A percentile compares a stretch with the other conserved stretches of the same genome.
phyloP scores from a whole-genome alignment of 768 basidiomycete genomes.

The Atractiella rhizophila region DNA sequence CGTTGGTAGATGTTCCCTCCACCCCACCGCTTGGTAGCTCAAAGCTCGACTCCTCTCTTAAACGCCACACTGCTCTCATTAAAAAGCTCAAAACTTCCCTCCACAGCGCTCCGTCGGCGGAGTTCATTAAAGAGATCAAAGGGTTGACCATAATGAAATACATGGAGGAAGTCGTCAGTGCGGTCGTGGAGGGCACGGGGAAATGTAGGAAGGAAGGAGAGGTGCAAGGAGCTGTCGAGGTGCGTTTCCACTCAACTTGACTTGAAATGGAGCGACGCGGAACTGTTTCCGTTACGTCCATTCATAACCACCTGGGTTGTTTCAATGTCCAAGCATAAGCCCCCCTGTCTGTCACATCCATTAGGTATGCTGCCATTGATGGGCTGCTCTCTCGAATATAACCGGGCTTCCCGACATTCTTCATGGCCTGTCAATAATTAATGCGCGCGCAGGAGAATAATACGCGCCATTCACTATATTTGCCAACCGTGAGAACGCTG shows the following conservation, averaged over 20 bases:
- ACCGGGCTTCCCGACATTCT: too few relatives aligned
- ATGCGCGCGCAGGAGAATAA: too few relatives aligned
- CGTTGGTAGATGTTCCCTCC: neutral
- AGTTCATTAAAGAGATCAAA: constrained; percentile 65
- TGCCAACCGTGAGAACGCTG: too few relatives aligned
- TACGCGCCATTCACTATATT: too few relatives aligned
- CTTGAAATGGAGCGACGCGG: too few relatives aligned
- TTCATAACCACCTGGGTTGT: too few relatives aligned
- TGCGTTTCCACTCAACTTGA: constrained; percentile 25
- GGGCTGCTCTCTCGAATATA: too few relatives aligned
- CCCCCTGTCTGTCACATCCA: too few relatives aligned
- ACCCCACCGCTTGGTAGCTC: neutral
- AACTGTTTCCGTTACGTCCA: too few relatives aligned
- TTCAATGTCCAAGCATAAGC: too few relatives aligned
- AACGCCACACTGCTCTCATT: constrained; percentile 82
- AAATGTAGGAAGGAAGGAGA: constrained; percentile 85
- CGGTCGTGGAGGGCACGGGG: constrained; percentile 54
- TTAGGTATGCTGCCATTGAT: too few relatives aligned
- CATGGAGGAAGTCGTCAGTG: constrained; percentile 73
- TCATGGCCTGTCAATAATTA: too few relatives aligned
- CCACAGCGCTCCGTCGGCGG: constrained; percentile 22
- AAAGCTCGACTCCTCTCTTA: constrained; percentile 62
- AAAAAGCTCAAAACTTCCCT: constrained; percentile 75
- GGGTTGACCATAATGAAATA: constrained; percentile 81
- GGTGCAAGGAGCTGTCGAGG: constrained; percentile 75